Percentiles rank a stretch among this genome's conserved stretches.
Evolutionary conservation across 1,139 yeast species (phyloP).

Genomic region (Yamadazyma dushanensis): DNA sequence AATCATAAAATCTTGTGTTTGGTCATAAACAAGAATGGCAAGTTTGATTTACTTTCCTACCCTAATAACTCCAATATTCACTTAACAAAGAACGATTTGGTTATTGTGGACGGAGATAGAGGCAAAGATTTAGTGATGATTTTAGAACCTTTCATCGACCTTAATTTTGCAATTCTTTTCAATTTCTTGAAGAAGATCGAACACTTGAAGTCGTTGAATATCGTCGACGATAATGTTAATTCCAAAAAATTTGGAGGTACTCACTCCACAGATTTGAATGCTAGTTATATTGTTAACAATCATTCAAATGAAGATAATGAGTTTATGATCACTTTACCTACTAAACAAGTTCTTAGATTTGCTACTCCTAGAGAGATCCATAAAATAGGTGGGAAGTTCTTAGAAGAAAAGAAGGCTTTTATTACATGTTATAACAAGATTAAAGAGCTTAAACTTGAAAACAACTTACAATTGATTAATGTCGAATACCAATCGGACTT

Average conservation of each 20-base stretch:
- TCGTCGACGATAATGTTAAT: slow-evolving; percentile 25
- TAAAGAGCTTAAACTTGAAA: slow-evolving; percentile 41
- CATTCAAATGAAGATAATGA: slow-evolving; percentile 46
- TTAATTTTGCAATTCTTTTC: slow-evolving; percentile 66
- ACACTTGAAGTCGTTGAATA: slow-evolving; percentile 73
- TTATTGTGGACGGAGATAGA: slow-evolving; percentile 52
- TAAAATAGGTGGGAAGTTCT: slow-evolving; percentile 43
- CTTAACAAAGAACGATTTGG: slow-evolving; percentile 48
- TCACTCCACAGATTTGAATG: slow-evolving; percentile 38
- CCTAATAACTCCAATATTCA: slow-evolving; percentile 50
- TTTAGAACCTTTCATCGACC: slow-evolving; percentile 43
- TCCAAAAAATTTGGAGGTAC: slow-evolving; percentile 34
- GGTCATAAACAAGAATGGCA: slow-evolving; percentile 58
- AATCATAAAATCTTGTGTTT: slow-evolving; percentile 46
- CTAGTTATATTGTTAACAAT: slow-evolving; percentile 40
- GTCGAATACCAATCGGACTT: slow-evolving; percentile 97
- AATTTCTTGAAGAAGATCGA: slow-evolving; percentile 78
- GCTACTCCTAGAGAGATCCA: slow-evolving; percentile 51
- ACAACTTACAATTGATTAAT: slow-evolving; percentile 52
- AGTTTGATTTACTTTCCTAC: slow-evolving; percentile 49
- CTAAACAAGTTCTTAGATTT: slow-evolving; percentile 49
- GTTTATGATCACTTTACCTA: slow-evolving; percentile 47
- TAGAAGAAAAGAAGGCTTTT: slow-evolving; percentile 50
- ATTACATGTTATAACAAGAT: slow-evolving; percentile 46
- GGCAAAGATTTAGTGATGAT: slow-evolving; percentile 55